Percentiles rank a stretch among this genome's conserved stretches.
These are phyloP conservation scores for Metschnikowia chrysomelidarum DNA, from an alignment of 805 yeast species.

Conservation along the genomic window DNA sequence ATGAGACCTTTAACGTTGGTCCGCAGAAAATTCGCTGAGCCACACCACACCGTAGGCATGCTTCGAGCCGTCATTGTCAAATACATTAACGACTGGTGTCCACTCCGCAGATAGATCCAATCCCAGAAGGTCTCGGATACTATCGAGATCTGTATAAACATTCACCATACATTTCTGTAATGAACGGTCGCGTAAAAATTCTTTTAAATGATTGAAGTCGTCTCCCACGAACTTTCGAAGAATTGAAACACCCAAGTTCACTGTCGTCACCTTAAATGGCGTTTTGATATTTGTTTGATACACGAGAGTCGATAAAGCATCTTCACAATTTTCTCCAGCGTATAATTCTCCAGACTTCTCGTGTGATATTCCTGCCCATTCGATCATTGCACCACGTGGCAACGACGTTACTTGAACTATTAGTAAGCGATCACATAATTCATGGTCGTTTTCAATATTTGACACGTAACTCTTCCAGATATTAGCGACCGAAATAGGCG, in stretches of 20 bases:
- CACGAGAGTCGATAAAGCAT: background rate
- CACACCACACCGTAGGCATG: constrained; percentile 13
- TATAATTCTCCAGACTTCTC: constrained; percentile 35
- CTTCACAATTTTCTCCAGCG: constrained; percentile 35
- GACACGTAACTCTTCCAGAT: constrained; percentile 47
- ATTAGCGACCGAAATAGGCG: constrained; percentile 30
- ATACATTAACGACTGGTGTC: constrained; percentile 17
- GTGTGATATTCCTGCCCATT: constrained; percentile 70
- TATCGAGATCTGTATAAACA: constrained; percentile 11
- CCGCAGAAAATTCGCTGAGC: no score
- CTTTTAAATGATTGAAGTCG: constrained; percentile 9
- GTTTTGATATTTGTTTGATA: background rate
- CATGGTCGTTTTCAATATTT: constrained; percentile 18
- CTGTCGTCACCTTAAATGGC: constrained; percentile 4
- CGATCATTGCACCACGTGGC: constrained; percentile 65
- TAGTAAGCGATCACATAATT: constrained; percentile 32
- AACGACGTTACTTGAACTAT: constrained; percentile 55
- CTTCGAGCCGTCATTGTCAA: constrained; percentile 13
- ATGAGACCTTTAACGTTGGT: no score
- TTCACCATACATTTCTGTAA: constrained; percentile 7
- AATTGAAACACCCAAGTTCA: constrained; percentile 6
- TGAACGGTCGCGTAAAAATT: constrained; percentile 11
- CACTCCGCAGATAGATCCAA: constrained; percentile 18
- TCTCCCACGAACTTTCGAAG: constrained; percentile 8
- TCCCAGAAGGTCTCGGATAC: constrained; percentile 12